These are phyloP conservation scores for Candida labiduridarum DNA, from an alignment of 1,139 yeast genomes.

Conservation along the genomic window DNA sequence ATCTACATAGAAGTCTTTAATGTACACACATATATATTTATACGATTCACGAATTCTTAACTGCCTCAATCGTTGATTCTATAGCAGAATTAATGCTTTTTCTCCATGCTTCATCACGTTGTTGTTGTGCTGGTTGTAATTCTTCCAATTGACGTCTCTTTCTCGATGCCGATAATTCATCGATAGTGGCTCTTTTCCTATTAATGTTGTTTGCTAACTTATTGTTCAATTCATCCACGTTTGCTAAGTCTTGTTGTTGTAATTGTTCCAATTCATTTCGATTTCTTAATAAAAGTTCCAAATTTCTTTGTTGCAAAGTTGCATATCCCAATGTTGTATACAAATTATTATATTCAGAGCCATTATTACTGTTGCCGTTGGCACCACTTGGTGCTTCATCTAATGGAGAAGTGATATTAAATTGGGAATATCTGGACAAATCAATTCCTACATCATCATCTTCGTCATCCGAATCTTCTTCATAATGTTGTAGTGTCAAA, in stretches of 20 bases:
- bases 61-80: slow-evolving; percentile 29
- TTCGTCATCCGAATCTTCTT: slow-evolving; percentile 27
- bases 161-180: slow-evolving; percentile 31
- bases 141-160: slow-evolving; percentile 38
- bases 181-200: slow-evolving; percentile 33
- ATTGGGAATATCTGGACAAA: slow-evolving; percentile 31
- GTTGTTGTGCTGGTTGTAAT: slow-evolving; percentile 37
- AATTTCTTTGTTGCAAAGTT: slow-evolving; percentile 30
- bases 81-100: slow-evolving; percentile 41
- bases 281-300: slow-evolving; percentile 26
- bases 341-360: slow-evolving; percentile 22
- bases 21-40: neutral
- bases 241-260: slow-evolving; percentile 22
- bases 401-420: slow-evolving; percentile 20
- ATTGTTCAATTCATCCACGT: slow-evolving; percentile 17
- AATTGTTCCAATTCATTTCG: slow-evolving; percentile 19
- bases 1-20: slow-evolving; percentile 1
- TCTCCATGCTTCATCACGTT: slow-evolving; percentile 40
- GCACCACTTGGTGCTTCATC: slow-evolving; percentile 10
- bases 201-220: slow-evolving; percentile 16
- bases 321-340: slow-evolving; percentile 38
- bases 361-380: slow-evolving; percentile 6
- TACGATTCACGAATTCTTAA: neutral
- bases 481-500: slow-evolving; percentile 25
- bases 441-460: slow-evolving; percentile 30